Conservation (phyloP, 345 rosid species). For the Boechera retrofracta region DNA sequence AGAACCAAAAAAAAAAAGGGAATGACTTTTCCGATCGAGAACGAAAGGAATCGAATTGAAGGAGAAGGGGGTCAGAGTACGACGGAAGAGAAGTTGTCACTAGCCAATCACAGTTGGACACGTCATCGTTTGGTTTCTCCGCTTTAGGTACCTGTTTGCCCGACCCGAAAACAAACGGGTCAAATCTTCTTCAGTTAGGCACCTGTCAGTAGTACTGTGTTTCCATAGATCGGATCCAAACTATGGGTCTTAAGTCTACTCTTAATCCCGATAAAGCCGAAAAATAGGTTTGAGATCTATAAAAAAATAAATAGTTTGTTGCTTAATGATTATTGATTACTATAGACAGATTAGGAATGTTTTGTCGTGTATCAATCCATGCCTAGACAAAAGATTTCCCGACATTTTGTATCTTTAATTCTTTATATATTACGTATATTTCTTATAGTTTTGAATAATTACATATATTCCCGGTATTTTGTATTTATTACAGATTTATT, state of each 20-base stretch:
- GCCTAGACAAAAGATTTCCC: conserved; percentile 5
- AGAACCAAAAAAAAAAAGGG: not conserved
- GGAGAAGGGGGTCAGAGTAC: conserved; percentile 15
- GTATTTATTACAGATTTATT: not conserved
- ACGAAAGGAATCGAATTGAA: conserved; percentile 36
- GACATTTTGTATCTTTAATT: not conserved
- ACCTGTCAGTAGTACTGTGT: no score
- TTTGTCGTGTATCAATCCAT: conserved; percentile 26
- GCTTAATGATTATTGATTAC: not conserved
- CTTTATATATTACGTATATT: not conserved
- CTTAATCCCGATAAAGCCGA: not conserved
- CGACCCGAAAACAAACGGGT: conserved; percentile 29
- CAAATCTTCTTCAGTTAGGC: not conserved
- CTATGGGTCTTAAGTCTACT: not conserved
- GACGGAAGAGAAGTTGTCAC: conserved; percentile 10
- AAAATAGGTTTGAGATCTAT: not conserved
- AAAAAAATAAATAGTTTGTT: not conserved
- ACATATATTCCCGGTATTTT: not conserved
- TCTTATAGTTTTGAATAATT: not conserved
- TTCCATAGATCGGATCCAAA: conserved; percentile 2
- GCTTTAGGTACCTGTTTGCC: not conserved
- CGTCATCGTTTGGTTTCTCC: conserved; percentile 33
- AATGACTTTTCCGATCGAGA: conserved; percentile 45
- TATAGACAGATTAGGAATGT: conserved; percentile 17
- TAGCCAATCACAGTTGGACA: conserved; percentile 20